Base-by-base conservation (phyloP, 2,329 filamentous ascomycete genomes). In the Rhynchosporium secalis region DNA sequence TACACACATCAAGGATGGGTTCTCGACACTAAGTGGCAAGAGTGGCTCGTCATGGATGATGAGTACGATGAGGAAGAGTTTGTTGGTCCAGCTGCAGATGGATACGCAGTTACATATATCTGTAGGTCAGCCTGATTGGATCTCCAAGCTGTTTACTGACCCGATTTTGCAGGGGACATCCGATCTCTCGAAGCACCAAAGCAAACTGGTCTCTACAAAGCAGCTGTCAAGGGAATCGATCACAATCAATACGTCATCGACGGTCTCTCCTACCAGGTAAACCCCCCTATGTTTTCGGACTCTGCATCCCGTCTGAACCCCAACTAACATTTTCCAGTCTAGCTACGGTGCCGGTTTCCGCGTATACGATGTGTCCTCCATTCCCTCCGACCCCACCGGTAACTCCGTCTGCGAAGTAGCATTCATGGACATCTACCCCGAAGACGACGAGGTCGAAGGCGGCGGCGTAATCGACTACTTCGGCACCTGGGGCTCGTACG, bases 1-100 rank as follows among this genome's bases (percentile, higher is more conserved):
- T 82, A 82, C 72, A 80, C 79, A 1, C 80, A 83, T 68, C 81
- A 83, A 69, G 81, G 81, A 36, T 76, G 75, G 62, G 63, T 67
- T 41, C 59, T 62, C 13, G 63, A 66, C 46, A 56, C 26, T n/a
- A 52, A 57, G n/a, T 58, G 58, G 51, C 58, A 63, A 51, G 48
- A 62, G 46, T 65, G 46, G 36, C 56, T 65, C 10, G 41, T 66
- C 15, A 52, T 66, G 9, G 62, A 65, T 15, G 65, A 66, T 26
- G 65, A 66, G 43, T 29, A 58, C 13, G 82, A 85, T 60, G 82
- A 85, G 74, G 61, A 67, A 3, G 70, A 79, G 6, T 70, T 70
- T 4, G 72, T 74, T 0, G 79, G 77, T 7, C 75, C 76, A 0
- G 79, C 75, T 0, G 72, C 72, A 0, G 76, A 81, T 49, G 76